Base-by-base conservation (phyloP, 441 rosid genomes). In the Hura crepitans region DNA sequence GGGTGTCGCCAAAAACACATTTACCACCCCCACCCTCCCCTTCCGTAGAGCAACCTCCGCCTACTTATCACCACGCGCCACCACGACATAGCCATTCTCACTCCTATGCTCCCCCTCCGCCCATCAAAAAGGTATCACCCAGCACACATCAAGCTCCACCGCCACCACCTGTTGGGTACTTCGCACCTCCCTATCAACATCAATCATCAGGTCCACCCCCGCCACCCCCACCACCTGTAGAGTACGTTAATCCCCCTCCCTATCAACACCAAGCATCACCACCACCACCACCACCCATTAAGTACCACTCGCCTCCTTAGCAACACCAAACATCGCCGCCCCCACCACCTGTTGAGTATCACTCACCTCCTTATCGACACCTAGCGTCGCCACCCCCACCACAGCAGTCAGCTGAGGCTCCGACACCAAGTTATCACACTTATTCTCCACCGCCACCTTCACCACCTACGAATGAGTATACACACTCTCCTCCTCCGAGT, bases 1-100 rank as follows among this genome's bases (percentile, higher is more conserved):
- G 58, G 58, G 85, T 76, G 39, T 82, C 92, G 0, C 88, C 92
- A 17, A 78, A 60, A 18, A 77, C 81, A 14, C 85, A 75, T 74
- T 66, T 74, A 1, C 80, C 82, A 11, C 82, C 86, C 3, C 85
- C 89, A 17, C 81, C 87, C 3, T 80, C 74, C 87, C 5, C 50
- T 6, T 3, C 46, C 15, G 3, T 18, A 5, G 62, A 63, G 20
- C 68, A 18, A 2, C 33, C 66, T n/a, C 62, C 67, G 18, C 58
- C 81, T 57, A 65, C 39, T 2, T 35, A 35, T 35, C 39, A 35
- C 39, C 4, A 2, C 7, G 39, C 85, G 15, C 79, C 81, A 17
- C 81, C 83, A 6, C 74, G 81, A 1, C 76, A 81, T 4, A 56
- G 49, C 42, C 80, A 65, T 42, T 60, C 59, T 62, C 51, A 63